Base-by-base conservation (phyloP, 2,329 filamentous ascomycete genomes). In the Neophaeococcomyces mojaviensis region DNA sequence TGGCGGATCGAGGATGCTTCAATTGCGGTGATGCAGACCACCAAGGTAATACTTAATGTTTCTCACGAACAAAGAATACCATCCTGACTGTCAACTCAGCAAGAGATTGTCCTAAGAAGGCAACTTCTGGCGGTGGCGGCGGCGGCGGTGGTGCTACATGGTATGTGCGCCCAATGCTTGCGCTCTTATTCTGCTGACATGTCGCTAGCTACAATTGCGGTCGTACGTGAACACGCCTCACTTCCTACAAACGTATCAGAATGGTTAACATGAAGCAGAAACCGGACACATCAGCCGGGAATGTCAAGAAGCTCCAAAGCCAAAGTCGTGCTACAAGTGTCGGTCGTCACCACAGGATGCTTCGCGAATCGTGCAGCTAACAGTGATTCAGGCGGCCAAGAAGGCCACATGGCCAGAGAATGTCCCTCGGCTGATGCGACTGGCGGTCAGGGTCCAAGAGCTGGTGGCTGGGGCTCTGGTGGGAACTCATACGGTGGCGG, bases 211-310 rank as follows among this genome's bases (percentile, higher is more conserved):
- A 87, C 73, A 88, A 87, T 77, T 88, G 84, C 66, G 82, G 82
- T 68, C 78, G 81, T 84, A 76, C 69, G 79, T 72, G 49, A 50
- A 50, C 45, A 24, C 44, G 37, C 26, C 33, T 20, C 32, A 19
- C 24, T 6, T 13, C 33, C 19, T 19, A 16, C 24, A 32, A 31
- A n/a, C 38, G 10, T n/a, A n/a, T n/a, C n/a, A n/a, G n/a, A n/a
- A n/a, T n/a, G n/a, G n/a, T 48, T 39, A 19, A 37, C 38, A 20
- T 20, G 38, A 39, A 35, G 54, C 55, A 77, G 73, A 69, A 58
- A 71, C 78, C 72, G 86, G 86, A 58, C 86, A 90, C 68, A 82
- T 90, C 69, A 82, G 85, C 78, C 87, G 89, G 68, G 90, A 97
- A 65, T 97, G 90, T 77, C 82, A 84, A 53, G 81, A 87, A 66